Evolutionary conservation across 2,329 filamentous ascomycete genomes (phyloP).

Genomic region (Exophiala aquamarina): DNA sequence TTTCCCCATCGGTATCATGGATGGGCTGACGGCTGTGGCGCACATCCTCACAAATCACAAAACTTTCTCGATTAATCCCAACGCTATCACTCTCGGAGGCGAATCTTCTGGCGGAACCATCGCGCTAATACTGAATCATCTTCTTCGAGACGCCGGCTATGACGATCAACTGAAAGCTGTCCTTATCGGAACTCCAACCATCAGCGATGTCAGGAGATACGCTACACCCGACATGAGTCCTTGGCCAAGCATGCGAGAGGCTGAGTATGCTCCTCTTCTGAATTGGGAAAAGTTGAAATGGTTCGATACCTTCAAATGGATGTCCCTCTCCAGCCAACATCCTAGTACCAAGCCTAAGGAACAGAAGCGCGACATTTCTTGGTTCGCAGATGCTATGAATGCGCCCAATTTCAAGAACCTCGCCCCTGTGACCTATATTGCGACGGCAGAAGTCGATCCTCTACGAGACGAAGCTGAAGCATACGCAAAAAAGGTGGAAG

Average conservation of each 20-base stretch:
- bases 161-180: slow-evolving; percentile 25
- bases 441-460: slow-evolving; percentile 27
- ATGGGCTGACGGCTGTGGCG: slow-evolving; percentile 21
- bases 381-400: slow-evolving; percentile 27
- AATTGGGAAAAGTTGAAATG: slow-evolving; percentile 29
- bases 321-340: slow-evolving; percentile 20
- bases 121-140: slow-evolving; percentile 25
- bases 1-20: slow-evolving; percentile 28
- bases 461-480: slow-evolving; percentile 28
- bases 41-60: slow-evolving; percentile 28
- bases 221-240: slow-evolving; percentile 28
- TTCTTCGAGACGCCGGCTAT: slow-evolving; percentile 24
- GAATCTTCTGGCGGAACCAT: slow-evolving; percentile 28
- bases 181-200: slow-evolving; percentile 27
- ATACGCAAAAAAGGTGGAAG: slow-evolving; percentile 25
- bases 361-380: slow-evolving; percentile 24
- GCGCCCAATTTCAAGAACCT: slow-evolving; percentile 26
- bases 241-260: slow-evolving; percentile 27
- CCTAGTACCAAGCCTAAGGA: slow-evolving; percentile 19
- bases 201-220: slow-evolving; percentile 27
- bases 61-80: slow-evolving; percentile 27
- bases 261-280: slow-evolving; percentile 25
- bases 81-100: slow-evolving; percentile 27
- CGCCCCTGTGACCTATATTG: slow-evolving; percentile 27
- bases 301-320: slow-evolving; percentile 30